These are phyloP conservation scores for Knufia fluminis DNA, from an alignment of 2,329 filamentous ascomycete species.

Conservation along the genomic window DNA sequence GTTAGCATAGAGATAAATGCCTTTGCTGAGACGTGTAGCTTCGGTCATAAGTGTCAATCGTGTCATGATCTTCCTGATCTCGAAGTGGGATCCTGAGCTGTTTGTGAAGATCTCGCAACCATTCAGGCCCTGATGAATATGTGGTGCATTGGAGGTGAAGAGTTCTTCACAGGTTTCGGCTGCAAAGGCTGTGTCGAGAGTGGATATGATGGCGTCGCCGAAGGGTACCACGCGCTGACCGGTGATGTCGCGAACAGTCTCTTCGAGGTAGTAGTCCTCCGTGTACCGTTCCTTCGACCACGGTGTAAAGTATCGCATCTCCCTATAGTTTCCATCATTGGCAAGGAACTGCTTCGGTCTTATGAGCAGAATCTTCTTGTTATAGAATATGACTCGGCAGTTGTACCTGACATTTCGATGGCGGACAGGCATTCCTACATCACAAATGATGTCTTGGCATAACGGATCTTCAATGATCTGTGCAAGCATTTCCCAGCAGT, in stretches of 20 bases:
- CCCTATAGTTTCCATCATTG: constrained; percentile 59
- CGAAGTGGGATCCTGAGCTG: constrained; percentile 58
- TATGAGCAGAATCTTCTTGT: constrained; percentile 61
- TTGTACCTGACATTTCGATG: constrained; percentile 51
- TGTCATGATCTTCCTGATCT: constrained; percentile 56
- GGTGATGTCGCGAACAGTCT: constrained; percentile 48
- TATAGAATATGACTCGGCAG: constrained; percentile 53
- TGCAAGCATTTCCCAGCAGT: constrained; percentile 55
- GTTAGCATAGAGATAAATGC: constrained; percentile 52
- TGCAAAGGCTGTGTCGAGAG: constrained; percentile 52
- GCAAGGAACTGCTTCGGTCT: constrained; percentile 63
- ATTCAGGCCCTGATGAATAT: constrained; percentile 53
- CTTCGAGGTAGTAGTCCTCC: constrained; percentile 57
- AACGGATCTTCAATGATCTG: constrained; percentile 52
- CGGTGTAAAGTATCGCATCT: constrained; percentile 54
- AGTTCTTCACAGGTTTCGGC: constrained; percentile 60
- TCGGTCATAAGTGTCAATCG: constrained; percentile 57
- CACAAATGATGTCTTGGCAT: constrained; percentile 57
- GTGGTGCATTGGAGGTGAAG: constrained; percentile 46
- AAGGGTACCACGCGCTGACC: constrained; percentile 52
- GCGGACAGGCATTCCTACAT: constrained; percentile 29
- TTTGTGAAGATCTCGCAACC: constrained; percentile 68
- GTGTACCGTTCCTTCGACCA: constrained; percentile 49
- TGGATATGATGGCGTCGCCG: constrained; percentile 57
- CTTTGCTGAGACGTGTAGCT: constrained; percentile 42